These are phyloP conservation scores for Zygnema cylindricum DNA, from an alignment of 139 green algal species.

Conservation along the genomic window DNA sequence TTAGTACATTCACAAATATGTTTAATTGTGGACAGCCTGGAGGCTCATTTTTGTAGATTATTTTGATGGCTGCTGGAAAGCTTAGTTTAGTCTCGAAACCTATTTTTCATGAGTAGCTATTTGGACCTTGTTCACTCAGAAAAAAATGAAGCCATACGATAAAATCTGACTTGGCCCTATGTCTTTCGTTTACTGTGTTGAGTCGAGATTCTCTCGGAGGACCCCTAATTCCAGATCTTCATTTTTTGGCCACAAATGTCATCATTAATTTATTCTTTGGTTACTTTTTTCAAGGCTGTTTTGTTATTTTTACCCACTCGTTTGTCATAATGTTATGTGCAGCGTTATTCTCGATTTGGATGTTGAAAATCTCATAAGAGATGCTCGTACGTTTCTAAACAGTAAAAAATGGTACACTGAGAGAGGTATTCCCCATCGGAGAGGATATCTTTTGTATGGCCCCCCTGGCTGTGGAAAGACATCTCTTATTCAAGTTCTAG, in stretches of 20 bases:
- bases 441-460: slow-evolving; percentile 52
- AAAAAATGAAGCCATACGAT: no score
- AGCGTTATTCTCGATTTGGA: slow-evolving; percentile 42
- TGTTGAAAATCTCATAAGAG: slow-evolving; percentile 25
- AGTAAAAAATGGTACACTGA: slow-evolving; percentile 49
- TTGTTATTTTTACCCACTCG: slow-evolving; percentile 10
- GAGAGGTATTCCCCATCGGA: slow-evolving; percentile 35
- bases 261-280: background rate
- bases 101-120: background rate
- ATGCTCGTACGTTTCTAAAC: slow-evolving; percentile 33
- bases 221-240: background rate
- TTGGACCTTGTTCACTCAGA: no score
- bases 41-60: background rate
- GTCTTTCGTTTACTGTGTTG: no score
- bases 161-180: no score
- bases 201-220: background rate
- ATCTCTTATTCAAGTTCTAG: slow-evolving; percentile 63
- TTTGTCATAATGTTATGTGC: background rate
- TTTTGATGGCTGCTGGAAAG: background rate
- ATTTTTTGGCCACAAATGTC: no score
- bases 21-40: background rate
- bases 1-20: background rate
- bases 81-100: background rate
- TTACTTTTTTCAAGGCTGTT: background rate
- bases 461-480: slow-evolving; percentile 55